These are phyloP conservation scores for Saccharomycopsis microspora DNA, from an alignment of 805 yeast species.

Conservation along the genomic window DNA sequence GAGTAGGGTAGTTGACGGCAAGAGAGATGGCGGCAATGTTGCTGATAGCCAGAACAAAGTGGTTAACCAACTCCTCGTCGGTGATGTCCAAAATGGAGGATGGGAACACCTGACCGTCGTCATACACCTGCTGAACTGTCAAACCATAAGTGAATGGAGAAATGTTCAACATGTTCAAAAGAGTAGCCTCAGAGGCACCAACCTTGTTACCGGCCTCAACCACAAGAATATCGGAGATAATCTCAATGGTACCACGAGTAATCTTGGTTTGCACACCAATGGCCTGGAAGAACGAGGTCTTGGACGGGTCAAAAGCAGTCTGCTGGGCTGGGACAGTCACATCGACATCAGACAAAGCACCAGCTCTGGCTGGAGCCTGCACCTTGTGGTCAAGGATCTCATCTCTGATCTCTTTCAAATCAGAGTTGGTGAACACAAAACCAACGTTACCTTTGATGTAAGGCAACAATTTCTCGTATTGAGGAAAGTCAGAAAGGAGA, in stretches of 20 bases:
- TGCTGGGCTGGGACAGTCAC: conserved; percentile 98
- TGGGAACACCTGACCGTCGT: conserved; percentile 98
- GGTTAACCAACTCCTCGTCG: conserved; percentile 87
- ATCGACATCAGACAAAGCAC: conserved; percentile 98
- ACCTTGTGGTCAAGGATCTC: conserved; percentile 83
- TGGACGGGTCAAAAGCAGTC: conserved; percentile 99
- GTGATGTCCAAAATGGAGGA: conserved; percentile 94
- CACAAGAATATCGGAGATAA: conserved; percentile 93
- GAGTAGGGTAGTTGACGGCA: conserved; percentile 98
- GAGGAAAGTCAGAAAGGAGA: conserved; percentile 88
- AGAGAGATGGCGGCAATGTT: conserved; percentile 92
- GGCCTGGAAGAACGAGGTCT: conserved; percentile 99
- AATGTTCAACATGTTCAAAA: conserved; percentile 98
- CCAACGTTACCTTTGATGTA: conserved; percentile 97
- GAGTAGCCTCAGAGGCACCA: conserved; percentile 98
- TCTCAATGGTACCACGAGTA: conserved; percentile 99
- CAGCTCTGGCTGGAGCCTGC: conserved; percentile 99
- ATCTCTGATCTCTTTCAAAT: conserved; percentile 88
- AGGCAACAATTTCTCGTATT: conserved; percentile 89
- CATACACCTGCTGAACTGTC: conserved; percentile 93
- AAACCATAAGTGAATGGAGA: conserved; percentile 99
- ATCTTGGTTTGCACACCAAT: conserved; percentile 99
- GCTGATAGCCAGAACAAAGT: conserved; percentile 87
- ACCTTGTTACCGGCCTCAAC: conserved; percentile 78
- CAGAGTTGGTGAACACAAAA: conserved; percentile 97